phyloP scores from a whole-genome alignment of 139 green algal species.

The Nannochloris sp. region DNA sequence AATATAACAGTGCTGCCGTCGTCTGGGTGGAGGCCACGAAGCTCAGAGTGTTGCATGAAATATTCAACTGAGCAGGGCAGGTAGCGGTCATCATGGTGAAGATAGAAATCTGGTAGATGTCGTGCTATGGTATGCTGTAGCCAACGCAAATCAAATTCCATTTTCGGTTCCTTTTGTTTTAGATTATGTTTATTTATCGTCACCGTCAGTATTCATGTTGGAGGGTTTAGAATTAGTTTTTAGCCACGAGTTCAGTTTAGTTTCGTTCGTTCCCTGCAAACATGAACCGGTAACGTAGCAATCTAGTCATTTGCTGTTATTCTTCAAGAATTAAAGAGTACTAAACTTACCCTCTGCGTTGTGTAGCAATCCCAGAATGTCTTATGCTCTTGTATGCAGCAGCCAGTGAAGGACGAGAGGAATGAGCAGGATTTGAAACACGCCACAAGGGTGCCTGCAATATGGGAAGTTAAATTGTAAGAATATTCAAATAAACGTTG shows the following conservation, averaged over 20 bases:
- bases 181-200: too few species aligned
- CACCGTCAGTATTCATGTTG: neutral
- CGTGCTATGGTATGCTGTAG: neutral
- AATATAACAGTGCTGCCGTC: conserved; percentile 1
- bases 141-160: conserved; percentile 2
- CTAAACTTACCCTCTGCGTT: conserved; percentile 5
- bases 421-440: conserved; percentile 21
- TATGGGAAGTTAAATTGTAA: too few species aligned
- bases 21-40: neutral
- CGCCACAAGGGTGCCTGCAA: conserved; percentile 3
- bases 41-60: conserved; percentile 27
- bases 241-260: conserved; percentile 9
- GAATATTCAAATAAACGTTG: too few species aligned
- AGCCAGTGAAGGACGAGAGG: conserved; percentile 8
- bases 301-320: too few species aligned
- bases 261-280: conserved; percentile 22
- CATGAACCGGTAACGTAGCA: too few species aligned
- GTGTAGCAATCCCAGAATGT: conserved; percentile 29
- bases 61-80: conserved; percentile 28
- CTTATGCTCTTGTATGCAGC: conserved; percentile 22
- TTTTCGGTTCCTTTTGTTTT: neutral
- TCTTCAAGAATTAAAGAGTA: too few species aligned
- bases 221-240: neutral
- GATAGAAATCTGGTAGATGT: conserved; percentile 13
- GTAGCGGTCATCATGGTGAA: conserved; percentile 30